A percentile compares a stretch with the other conserved stretches of the same genome.
These are phyloP conservation scores for Protea cynaroides DNA, from an alignment of 164 flowering plant species.

Conservation along the genomic window DNA sequence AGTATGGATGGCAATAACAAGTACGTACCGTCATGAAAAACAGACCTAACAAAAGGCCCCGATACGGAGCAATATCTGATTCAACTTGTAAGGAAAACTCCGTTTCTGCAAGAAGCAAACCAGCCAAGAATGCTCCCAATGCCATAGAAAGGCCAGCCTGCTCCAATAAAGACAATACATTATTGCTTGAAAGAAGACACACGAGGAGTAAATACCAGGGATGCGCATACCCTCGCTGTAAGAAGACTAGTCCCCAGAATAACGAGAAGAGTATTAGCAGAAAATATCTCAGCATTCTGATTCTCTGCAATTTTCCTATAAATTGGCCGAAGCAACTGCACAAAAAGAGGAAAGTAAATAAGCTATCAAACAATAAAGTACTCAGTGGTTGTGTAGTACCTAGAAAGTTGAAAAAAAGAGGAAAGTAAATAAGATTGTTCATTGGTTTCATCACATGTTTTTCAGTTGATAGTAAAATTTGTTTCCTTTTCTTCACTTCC, in stretches of 20 bases:
- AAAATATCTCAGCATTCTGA: conserved; percentile 98
- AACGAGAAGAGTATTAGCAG: conserved; percentile 95
- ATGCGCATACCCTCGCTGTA: conserved; percentile 81
- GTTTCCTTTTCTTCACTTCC: neutral
- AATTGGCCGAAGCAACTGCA: conserved; percentile 95
- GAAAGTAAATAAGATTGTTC: too few relatives aligned
- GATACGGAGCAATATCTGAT: conserved; percentile 99
- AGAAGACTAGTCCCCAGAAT: conserved; percentile 97
- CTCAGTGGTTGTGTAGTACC: neutral
- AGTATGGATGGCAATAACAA: neutral
- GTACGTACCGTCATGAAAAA: conserved; percentile 95
- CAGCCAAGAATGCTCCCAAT: conserved; percentile 98
- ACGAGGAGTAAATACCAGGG: conserved; percentile 7
- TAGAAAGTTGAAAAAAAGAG: neutral
- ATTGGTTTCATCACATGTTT: too few relatives aligned
- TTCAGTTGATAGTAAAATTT: too few relatives aligned
- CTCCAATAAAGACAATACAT: conserved; percentile 6
- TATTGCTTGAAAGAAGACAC: neutral
- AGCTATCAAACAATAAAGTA: neutral
- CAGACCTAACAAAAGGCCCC: conserved; percentile 96
- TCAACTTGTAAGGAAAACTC: conserved; percentile 98
- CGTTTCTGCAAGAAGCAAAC: conserved; percentile 98
- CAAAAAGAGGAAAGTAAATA: conserved; percentile 2
- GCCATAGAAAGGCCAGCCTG: conserved; percentile 99
- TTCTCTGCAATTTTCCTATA: conserved; percentile 98